Conservation (phyloP, 2,329 filamentous ascomycete genomes). For the Leptosphaerulina australis region DNA sequence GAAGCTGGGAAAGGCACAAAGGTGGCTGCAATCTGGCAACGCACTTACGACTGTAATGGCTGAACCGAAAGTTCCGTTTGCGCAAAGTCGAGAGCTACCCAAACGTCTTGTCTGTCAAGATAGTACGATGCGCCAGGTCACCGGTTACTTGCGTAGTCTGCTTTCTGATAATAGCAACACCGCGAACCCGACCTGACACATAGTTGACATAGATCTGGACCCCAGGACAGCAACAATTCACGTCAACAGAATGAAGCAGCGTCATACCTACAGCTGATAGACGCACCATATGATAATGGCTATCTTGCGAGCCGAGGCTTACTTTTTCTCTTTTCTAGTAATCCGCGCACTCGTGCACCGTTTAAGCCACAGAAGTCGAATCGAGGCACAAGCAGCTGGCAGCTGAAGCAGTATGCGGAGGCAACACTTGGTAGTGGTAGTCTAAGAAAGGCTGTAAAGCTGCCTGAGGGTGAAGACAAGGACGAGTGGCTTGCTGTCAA, state of each 20-base stretch:
- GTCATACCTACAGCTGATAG: conserved; percentile 14
- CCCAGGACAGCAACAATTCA: conserved; percentile 18
- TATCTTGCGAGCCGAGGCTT: conserved; percentile 38
- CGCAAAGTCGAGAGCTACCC: neutral
- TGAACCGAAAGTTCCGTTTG: neutral
- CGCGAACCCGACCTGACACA: conserved; percentile 4
- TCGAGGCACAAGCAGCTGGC: conserved; percentile 89
- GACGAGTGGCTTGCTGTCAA: conserved; percentile 99
- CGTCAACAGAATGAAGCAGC: conserved; percentile 12
- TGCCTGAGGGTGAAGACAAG: conserved; percentile 95
- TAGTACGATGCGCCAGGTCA: conserved; percentile 37
- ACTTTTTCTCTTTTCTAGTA: conserved; percentile 61
- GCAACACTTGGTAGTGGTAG: conserved; percentile 94
- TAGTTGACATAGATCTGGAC: conserved; percentile 16
- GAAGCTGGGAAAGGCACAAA: conserved; percentile 37
- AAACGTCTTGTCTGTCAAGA: conserved; percentile 1
- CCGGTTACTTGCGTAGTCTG: conserved; percentile 44
- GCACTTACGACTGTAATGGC: conserved; percentile 12
- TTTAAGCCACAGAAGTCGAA: conserved; percentile 86
- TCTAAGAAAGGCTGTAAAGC: conserved; percentile 91
- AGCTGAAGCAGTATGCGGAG: conserved; percentile 96
- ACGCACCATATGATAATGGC: conserved; percentile 18
- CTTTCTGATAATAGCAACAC: conserved; percentile 21
- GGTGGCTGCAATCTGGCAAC: conserved; percentile 25
- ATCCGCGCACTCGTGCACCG: conserved; percentile 84